A percentile compares a stretch with the other conserved stretches of the same genome.
phyloP scores from a whole-genome alignment of 768 basidiomycete species.

The Calocera viscosa region DNA sequence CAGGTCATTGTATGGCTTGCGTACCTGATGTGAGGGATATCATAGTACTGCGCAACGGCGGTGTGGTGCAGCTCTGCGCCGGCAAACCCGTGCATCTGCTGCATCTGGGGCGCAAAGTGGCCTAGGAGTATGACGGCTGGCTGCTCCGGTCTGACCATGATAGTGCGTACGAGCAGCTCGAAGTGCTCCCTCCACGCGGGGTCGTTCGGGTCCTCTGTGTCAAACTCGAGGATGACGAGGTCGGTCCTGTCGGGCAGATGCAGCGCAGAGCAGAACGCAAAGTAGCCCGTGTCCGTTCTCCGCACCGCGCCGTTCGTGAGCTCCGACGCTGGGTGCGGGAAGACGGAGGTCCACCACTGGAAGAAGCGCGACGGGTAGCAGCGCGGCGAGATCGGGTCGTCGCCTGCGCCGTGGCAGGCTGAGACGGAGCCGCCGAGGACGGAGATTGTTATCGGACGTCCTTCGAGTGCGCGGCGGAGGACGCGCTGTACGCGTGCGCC shows the following conservation, averaged over 20 bases:
- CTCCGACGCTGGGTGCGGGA: conserved; percentile 95
- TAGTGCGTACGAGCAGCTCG: conserved; percentile 81
- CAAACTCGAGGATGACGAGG: conserved; percentile 90
- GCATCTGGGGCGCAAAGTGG: conserved; percentile 81
- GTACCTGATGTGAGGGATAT: conserved; percentile 78
- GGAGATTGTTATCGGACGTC: conserved; percentile 79
- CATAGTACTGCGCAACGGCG: conserved; percentile 91
- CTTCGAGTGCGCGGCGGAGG: conserved; percentile 68
- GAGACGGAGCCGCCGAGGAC: conserved; percentile 92
- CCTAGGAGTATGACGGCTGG: conserved; percentile 92
- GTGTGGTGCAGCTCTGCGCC: conserved; percentile 87
- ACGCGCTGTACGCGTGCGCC: conserved; percentile 72
- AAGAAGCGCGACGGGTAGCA: conserved; percentile 96
- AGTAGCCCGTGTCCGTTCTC: conserved; percentile 84
- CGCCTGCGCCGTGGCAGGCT: conserved; percentile 84
- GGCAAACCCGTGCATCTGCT: conserved; percentile 64
- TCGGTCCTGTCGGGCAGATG: conserved; percentile 91
- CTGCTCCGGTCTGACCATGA: conserved; percentile 77
- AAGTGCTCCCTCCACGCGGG: conserved; percentile 65
- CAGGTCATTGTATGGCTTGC: conserved; percentile 14
- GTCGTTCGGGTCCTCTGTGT: conserved; percentile 73
- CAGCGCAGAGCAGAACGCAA: conserved; percentile 84
- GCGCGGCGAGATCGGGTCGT: conserved; percentile 66
- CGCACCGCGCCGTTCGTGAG: conserved; percentile 95
- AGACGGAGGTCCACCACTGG: conserved; percentile 94